A percentile compares a stretch with the other conserved stretches of the same genome.
These are phyloP conservation scores for Fusarium humuli DNA, from an alignment of 2,329 filamentous ascomycete genomes.

Conservation along the genomic window DNA sequence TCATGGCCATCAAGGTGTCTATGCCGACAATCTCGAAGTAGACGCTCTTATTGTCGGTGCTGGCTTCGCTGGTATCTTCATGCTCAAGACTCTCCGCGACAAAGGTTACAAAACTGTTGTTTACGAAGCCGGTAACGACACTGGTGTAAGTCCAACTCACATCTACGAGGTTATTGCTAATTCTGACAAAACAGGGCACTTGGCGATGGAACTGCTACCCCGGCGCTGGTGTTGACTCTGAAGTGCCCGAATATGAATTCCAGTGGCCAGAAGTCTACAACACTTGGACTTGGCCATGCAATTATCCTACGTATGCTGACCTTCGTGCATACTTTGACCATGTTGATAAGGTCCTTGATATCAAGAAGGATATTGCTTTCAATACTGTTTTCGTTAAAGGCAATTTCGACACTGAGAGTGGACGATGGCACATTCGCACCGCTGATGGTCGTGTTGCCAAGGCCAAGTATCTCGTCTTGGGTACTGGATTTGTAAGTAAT, in stretches of 20 bases:
- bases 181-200: not conserved
- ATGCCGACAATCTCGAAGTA: slow-evolving; percentile 57
- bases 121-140: slow-evolving; percentile 63
- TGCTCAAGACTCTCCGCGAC: slow-evolving; percentile 64
- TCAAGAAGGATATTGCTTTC: slow-evolving; percentile 69
- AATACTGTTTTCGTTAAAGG: slow-evolving; percentile 66
- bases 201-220: slow-evolving; percentile 69
- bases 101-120: slow-evolving; percentile 61
- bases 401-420: slow-evolving; percentile 60
- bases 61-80: slow-evolving; percentile 62
- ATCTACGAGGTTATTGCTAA: too few relatives aligned
- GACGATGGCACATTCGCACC: slow-evolving; percentile 64
- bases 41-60: slow-evolving; percentile 60
- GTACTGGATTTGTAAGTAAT: slow-evolving; percentile 62
- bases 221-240: slow-evolving; percentile 65
- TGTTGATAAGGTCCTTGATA: slow-evolving; percentile 64
- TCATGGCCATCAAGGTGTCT: slow-evolving; percentile 51
- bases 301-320: slow-evolving; percentile 64
- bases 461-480: slow-evolving; percentile 64
- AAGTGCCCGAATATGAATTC: slow-evolving; percentile 65
- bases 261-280: slow-evolving; percentile 64
- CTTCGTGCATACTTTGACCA: slow-evolving; percentile 70
- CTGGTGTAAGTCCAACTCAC: slow-evolving; percentile 52
- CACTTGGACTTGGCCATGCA: slow-evolving; percentile 67
- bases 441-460: slow-evolving; percentile 61